Conservation (phyloP, 495 filamentous ascomycete genomes). For the Penicillium roqueforti region DNA sequence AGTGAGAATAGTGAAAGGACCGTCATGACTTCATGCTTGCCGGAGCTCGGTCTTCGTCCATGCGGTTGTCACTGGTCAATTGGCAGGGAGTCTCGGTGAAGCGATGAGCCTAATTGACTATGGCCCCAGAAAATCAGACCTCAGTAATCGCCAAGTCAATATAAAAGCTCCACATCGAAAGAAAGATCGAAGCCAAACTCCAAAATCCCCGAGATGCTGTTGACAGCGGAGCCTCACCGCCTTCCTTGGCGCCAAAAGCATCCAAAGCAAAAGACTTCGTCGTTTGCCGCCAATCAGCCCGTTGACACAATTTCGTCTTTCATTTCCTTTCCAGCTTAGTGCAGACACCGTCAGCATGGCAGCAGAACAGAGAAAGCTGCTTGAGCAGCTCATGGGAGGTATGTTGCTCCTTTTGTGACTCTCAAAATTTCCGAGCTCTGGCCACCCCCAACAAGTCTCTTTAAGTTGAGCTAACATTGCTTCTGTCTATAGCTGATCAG, state of each 20-base stretch:
- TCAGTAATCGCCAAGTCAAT: neutral
- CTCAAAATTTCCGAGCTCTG: conserved; percentile 7
- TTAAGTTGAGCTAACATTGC: conserved; percentile 31
- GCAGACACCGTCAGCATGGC: conserved; percentile 58
- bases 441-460: conserved; percentile 1
- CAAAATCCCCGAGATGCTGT: conserved; percentile 4
- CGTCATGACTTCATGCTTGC: conserved; percentile 55
- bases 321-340: conserved; percentile 4
- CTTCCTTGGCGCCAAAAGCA: conserved; percentile 23
- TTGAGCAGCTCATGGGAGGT: conserved; percentile 74
- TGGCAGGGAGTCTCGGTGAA: neutral
- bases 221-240: conserved; percentile 26
- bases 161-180: conserved; percentile 1
- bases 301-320: conserved; percentile 7
- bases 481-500: conserved; percentile 56
- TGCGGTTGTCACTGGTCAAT: conserved; percentile 14
- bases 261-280: conserved; percentile 23
- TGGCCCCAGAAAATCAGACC: conserved; percentile 2
- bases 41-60: conserved; percentile 27
- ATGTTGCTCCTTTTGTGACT: conserved; percentile 12
- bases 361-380: conserved; percentile 91
- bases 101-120: neutral
- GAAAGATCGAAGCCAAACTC: neutral
- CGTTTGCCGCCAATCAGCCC: conserved; percentile 10
- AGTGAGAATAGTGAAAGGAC: conserved; percentile 40